phyloP scores from a whole-genome alignment of 2,329 filamentous ascomycete species.

The Nemania serpens region DNA sequence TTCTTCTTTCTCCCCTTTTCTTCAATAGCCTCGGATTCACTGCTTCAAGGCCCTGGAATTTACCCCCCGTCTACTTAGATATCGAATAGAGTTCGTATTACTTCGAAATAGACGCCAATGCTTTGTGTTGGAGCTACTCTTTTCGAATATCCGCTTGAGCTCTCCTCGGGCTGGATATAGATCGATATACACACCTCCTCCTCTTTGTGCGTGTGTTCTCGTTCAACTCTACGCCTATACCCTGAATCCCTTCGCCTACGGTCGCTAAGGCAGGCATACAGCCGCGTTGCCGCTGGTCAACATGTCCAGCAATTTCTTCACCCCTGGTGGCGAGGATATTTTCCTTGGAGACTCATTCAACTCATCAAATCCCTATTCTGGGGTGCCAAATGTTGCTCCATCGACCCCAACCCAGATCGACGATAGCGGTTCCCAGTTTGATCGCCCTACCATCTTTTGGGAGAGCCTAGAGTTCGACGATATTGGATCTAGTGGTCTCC shows the following conservation, averaged over 20 bases:
- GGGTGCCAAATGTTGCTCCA: not conserved
- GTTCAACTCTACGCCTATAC: not conserved
- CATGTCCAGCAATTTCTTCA: not conserved
- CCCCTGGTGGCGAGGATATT: not conserved
- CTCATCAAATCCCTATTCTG: constrained; percentile 6
- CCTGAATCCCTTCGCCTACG: not conserved
- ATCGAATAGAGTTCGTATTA: not conserved
- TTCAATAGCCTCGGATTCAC: not conserved
- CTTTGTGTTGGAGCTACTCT: not conserved
- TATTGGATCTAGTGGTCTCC: constrained; percentile 15
- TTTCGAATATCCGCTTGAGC: not conserved
- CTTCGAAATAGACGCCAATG: not conserved
- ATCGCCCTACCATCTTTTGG: not conserved
- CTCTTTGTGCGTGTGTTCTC: not conserved
- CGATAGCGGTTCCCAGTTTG: constrained; percentile 22
- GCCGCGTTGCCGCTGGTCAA: too few relatives aligned
- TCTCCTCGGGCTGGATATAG: not conserved
- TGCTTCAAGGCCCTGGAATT: not conserved
- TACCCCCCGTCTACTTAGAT: too few relatives aligned
- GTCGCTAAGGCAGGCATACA: too few relatives aligned
- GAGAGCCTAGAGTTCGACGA: not conserved
- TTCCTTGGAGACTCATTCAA: not conserved
- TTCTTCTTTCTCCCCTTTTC: not conserved
- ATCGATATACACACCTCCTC: not conserved
- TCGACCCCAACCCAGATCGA: constrained; percentile 20